phyloP scores from a whole-genome alignment of 2,329 filamentous ascomycete species.

The Cryphonectria nitschkei region DNA sequence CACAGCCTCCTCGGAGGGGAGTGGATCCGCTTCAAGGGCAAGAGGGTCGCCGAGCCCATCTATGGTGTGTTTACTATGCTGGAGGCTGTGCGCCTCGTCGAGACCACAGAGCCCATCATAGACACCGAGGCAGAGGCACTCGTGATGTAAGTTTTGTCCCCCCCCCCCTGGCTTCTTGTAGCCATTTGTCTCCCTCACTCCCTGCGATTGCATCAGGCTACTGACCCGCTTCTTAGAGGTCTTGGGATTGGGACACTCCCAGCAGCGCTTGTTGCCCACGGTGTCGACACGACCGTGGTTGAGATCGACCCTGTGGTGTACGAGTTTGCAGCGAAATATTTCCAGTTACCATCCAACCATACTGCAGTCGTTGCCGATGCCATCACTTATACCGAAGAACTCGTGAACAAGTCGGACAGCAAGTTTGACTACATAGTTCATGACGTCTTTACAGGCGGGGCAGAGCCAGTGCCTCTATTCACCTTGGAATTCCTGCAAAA shows the following conservation, averaged over 20 bases:
- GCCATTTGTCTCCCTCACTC: neutral
- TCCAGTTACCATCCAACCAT: slow-evolving; percentile 76
- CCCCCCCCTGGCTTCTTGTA: neutral
- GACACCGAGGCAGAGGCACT: slow-evolving; percentile 78
- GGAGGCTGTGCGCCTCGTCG: slow-evolving; percentile 83
- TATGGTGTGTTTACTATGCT: slow-evolving; percentile 97
- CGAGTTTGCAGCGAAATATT: slow-evolving; percentile 81
- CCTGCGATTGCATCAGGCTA: slow-evolving; percentile 24
- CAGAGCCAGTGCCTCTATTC: slow-evolving; percentile 87
- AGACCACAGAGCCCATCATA: slow-evolving; percentile 55
- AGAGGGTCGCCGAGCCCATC: slow-evolving; percentile 76
- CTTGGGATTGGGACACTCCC: slow-evolving; percentile 92
- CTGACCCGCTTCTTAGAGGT: slow-evolving; percentile 57
- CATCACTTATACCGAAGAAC: slow-evolving; percentile 63
- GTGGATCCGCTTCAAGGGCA: slow-evolving; percentile 68
- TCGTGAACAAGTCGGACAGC: slow-evolving; percentile 45
- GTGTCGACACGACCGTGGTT: slow-evolving; percentile 89
- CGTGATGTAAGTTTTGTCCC: slow-evolving; percentile 68
- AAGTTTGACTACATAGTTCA: slow-evolving; percentile 92
- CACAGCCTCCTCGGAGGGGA: slow-evolving; percentile 93
- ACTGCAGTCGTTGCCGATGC: slow-evolving; percentile 83
- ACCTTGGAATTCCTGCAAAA: slow-evolving; percentile 80
- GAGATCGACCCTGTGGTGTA: slow-evolving; percentile 93
- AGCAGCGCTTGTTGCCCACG: slow-evolving; percentile 81
- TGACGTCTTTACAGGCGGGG: slow-evolving; percentile 96